Evolutionary conservation across 257 asterid genomes (phyloP), one percentile per base, ranked within the genome.

Genomic region (Salvia splendens): DNA sequence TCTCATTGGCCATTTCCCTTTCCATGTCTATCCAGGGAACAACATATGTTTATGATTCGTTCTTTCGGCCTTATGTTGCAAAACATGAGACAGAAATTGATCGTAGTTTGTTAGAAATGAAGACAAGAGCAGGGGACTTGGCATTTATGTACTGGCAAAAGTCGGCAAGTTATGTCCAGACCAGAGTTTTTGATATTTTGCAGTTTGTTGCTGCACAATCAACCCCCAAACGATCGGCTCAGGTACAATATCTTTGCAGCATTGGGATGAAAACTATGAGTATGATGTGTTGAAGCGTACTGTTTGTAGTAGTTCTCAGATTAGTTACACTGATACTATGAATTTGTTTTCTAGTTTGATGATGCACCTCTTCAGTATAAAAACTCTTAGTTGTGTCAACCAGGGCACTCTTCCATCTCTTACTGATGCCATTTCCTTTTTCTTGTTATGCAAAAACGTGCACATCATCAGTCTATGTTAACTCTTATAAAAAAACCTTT

Each of bases 51-150:
- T 93, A 93, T 30, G 86, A 84, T 64, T 83, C 96, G 65, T 90
- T 90, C 84, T 89, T 90, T 79, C 81, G 80, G 75, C 99, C 99
- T 17, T 71, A 86, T 53, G 76, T 93, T 41, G 74, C 89, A 33
- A 89, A 83, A 84, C 97, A 90, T 41, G 99, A 93, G 82, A 57
- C 84, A 28, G 99, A 93, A 52, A 93, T 93, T 78, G 99, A 93
- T 73, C 88, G 95, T 40, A 88, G 33, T 65, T 71, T 93, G 87
- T 53, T 77, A 66, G 97, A 93, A 79, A 73, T 88, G 80, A 87
- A 82, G 78, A 77, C 74, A 70, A 86, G 92, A 77, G 99, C 96
- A 30, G 95, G 85, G 38, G 99, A 90, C 80, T 65, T 90, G 80
- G 83, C 80, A 43, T 68, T 88, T 51, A 52, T 82, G 64, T 90